phyloP scores from a whole-genome alignment of 1,284 basidiomycete genomes.

The Microbotryum violaceum region DNA sequence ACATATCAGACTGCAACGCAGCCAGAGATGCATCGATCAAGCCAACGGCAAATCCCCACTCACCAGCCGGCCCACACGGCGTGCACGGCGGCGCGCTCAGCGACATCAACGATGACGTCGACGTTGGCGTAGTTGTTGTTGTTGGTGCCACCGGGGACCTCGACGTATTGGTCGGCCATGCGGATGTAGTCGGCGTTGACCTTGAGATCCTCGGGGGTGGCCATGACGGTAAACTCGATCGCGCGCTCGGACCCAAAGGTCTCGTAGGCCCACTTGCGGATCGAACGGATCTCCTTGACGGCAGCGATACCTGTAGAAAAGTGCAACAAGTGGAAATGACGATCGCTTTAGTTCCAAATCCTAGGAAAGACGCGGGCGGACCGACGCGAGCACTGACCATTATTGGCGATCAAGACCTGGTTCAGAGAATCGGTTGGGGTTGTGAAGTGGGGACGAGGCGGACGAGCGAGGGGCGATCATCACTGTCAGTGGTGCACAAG shows the following conservation, averaged over 20 bases:
- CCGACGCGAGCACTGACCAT: constrained; percentile 53
- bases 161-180: constrained; percentile 98
- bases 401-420: constrained; percentile 92
- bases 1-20: no score
- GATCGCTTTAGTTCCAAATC: neutral
- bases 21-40: neutral
- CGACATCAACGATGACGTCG: constrained; percentile 96
- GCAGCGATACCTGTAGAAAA: constrained; percentile 73
- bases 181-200: constrained; percentile 99
- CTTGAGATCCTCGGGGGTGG: constrained; percentile 88
- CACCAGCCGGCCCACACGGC: constrained; percentile 99
- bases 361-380: neutral
- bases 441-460: neutral
- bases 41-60: constrained; percentile 28
- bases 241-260: constrained; percentile 94
- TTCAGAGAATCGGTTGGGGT: neutral
- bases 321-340: neutral
- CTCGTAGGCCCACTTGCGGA: constrained; percentile 99
- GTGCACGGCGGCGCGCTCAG: constrained; percentile 93
- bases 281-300: constrained; percentile 97
- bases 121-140: constrained; percentile 99
- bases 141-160: constrained; percentile 95
- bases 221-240: constrained; percentile 99
- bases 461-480: neutral
- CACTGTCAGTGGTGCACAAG: constrained; percentile 3